A percentile compares a stretch with the other conserved stretches of the same genome.
Evolutionary conservation across 208 protist genomes (phyloP).

Genomic region (Leptomonas pyrrhocoris): DNA sequence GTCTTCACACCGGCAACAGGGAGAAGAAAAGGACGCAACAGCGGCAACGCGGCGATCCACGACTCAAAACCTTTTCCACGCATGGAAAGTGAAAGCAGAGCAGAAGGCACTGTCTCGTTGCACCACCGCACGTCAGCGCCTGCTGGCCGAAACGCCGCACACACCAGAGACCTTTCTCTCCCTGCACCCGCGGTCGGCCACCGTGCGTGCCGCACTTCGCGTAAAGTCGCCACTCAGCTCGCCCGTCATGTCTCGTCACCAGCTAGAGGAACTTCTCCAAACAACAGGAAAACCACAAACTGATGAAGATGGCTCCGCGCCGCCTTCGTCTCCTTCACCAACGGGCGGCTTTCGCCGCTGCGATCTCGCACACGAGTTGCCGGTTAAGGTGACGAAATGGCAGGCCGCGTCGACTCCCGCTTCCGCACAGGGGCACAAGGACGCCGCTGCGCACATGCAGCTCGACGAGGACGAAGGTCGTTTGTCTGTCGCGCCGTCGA

Average conservation of each 20-base stretch:
- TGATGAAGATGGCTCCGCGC: neutral
- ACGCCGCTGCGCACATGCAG: too few relatives aligned
- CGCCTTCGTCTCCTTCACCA: neutral
- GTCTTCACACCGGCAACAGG: neutral
- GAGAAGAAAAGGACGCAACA: constrained; percentile 1
- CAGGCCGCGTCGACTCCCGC: neutral
- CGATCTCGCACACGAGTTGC: neutral
- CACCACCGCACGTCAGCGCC: constrained; percentile 23
- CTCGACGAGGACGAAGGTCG: neutral
- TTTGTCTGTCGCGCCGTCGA: constrained; percentile 10
- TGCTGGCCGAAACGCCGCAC: constrained; percentile 3
- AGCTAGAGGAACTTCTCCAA: constrained; percentile 2
- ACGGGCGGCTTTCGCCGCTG: neutral
- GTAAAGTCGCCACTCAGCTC: neutral
- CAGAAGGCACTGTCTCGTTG: constrained; percentile 18
- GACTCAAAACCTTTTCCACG: constrained; percentile 1
- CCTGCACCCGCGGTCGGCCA: neutral
- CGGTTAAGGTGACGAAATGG: constrained; percentile 9
- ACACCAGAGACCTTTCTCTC: constrained; percentile 8
- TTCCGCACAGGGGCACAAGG: neutral
- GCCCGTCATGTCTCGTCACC: neutral
- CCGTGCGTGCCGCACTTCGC: neutral
- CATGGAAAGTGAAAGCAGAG: constrained; percentile 45
- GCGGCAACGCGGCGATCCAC: neutral
- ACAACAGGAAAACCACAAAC: neutral